These are phyloP conservation scores for Ajuga reptans DNA, from an alignment of 305 asterid genomes.

Conservation along the genomic window DNA sequence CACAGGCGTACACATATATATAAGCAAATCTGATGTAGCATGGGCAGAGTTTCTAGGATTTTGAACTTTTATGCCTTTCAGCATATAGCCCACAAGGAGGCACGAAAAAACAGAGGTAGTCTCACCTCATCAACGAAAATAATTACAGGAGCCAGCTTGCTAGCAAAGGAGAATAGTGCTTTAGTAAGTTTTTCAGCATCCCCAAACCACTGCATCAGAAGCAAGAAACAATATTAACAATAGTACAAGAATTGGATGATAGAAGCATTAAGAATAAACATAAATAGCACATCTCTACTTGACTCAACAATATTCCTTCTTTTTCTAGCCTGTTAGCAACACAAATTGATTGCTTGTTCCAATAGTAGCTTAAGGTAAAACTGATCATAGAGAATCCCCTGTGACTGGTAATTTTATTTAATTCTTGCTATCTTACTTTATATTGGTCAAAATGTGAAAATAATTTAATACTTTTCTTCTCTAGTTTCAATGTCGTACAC, in stretches of 20 bases:
- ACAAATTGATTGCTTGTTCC: not conserved
- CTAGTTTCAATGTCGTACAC: not conserved
- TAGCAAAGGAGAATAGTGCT: constrained; percentile 95
- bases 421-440: not conserved
- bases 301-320: constrained; percentile 7
- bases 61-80: not conserved
- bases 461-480: not conserved
- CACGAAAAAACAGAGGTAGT: constrained; percentile 18
- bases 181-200: constrained; percentile 95
- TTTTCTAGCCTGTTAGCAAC: not conserved
- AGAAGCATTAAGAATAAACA: constrained; percentile 8
- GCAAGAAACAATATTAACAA: constrained; percentile 19
- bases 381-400: not conserved
- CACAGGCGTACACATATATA: too few species aligned
- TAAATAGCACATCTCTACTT: not conserved
- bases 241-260: not conserved
- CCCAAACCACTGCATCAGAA: constrained; percentile 92
- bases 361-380: not conserved
- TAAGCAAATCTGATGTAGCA: not conserved
- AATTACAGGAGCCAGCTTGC: constrained; percentile 92
- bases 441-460: not conserved
- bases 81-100: constrained; percentile 9
- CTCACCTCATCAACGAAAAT: constrained; percentile 96
- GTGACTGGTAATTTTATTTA: not conserved
- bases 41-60: not conserved